phyloP scores from a whole-genome alignment of 352 stramenopile species.

The Phytophthora podocarpi region DNA sequence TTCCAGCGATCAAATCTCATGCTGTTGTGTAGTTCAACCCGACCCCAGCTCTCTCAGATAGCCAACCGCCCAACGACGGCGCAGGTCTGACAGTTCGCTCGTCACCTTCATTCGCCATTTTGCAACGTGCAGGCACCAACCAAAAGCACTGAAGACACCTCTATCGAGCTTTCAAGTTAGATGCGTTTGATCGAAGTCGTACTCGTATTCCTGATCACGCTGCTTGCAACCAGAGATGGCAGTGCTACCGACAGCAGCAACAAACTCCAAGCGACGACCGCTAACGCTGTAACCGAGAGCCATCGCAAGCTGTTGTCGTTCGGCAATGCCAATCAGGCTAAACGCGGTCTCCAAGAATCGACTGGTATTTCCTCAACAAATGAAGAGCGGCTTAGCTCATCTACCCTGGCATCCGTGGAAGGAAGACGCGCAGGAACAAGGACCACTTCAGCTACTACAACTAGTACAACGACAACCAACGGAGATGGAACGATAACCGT shows the following conservation, averaged over 20 bases:
- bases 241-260: not conserved
- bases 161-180: not conserved
- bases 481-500: slow-evolving; percentile 11
- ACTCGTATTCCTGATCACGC: not conserved
- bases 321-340: not conserved
- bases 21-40: slow-evolving; percentile 3
- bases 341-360: not conserved
- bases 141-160: not conserved
- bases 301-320: not conserved
- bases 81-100: not conserved
- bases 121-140: not conserved
- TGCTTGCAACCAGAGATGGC: not conserved
- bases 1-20: slow-evolving; percentile 9
- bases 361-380: not conserved
- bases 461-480: slow-evolving; percentile 5
- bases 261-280: not conserved
- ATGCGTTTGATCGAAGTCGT: slow-evolving; percentile 12
- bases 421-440: not conserved
- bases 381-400: slow-evolving; percentile 6
- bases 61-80: not conserved
- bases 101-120: not conserved
- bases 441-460: not conserved
- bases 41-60: not conserved
- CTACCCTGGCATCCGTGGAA: not conserved
- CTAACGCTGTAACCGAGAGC: not conserved